Percentiles rank a stretch among this genome's conserved stretches.
phyloP scores from a whole-genome alignment of 108 stramenopile species.

The Cylindrotheca fusiformis region DNA sequence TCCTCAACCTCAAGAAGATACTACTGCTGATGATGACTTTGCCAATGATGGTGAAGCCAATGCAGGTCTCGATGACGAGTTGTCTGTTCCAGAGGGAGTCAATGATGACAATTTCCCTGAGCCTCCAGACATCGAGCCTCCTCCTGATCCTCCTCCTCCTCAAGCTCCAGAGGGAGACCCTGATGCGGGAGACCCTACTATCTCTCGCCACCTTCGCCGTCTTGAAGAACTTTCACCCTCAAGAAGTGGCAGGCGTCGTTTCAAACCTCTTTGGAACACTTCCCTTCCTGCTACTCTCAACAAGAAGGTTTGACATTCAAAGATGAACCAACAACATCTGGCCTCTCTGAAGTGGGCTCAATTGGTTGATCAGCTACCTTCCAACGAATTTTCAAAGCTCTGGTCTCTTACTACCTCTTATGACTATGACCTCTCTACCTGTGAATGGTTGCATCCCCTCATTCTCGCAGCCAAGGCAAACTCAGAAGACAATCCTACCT shows the following conservation, averaged over 20 bases:
- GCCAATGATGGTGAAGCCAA: no score
- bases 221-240: background rate
- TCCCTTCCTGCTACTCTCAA: background rate
- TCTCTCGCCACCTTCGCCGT: background rate
- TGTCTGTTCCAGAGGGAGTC: background rate
- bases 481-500: conserved; percentile 35
- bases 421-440: background rate
- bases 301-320: no score
- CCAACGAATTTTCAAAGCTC: background rate
- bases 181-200: background rate
- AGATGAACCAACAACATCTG: background rate
- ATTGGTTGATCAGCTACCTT: background rate
- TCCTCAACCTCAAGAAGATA: no score
- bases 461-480: conserved; percentile 23
- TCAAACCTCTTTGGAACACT: background rate
- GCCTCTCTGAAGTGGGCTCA: background rate
- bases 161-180: background rate
- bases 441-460: conserved; percentile 11
- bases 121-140: background rate
- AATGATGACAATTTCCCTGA: background rate
- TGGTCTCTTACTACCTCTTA: background rate
- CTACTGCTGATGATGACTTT: no score
- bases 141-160: background rate
- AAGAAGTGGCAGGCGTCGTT: background rate
- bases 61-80: no score